These are phyloP conservation scores for Boletus coccyginus DNA, from an alignment of 768 basidiomycete species.

Conservation along the genomic window DNA sequence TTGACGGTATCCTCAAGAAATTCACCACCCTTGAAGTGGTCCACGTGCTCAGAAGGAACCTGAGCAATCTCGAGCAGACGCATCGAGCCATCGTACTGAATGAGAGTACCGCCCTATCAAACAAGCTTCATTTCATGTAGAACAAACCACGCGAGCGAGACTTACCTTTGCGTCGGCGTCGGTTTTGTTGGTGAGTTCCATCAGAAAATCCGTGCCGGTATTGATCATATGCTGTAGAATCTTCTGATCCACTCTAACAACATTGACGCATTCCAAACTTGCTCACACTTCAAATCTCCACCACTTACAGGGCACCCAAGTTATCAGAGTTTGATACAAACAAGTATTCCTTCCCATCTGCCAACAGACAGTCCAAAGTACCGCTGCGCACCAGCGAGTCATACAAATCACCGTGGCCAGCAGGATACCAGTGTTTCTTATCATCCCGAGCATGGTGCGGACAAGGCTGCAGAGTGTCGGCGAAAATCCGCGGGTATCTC, in stretches of 20 bases:
- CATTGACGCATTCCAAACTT: neutral
- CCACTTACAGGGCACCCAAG: constrained; percentile 81
- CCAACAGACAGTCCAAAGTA: constrained; percentile 83
- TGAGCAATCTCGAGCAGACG: constrained; percentile 11
- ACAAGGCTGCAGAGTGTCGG: constrained; percentile 83
- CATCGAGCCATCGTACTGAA: constrained; percentile 65
- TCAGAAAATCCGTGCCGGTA: constrained; percentile 79
- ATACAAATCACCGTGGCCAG: constrained; percentile 96
- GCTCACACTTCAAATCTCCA: constrained; percentile 1
- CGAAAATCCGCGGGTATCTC: constrained; percentile 88
- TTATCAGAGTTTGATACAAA: constrained; percentile 99
- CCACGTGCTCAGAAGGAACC: constrained; percentile 7
- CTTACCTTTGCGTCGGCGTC: constrained; percentile 71
- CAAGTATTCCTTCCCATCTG: constrained; percentile 94
- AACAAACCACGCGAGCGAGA: neutral
- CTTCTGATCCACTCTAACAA: constrained; percentile 66
- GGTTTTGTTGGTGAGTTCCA: constrained; percentile 97
- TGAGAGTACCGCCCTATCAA: constrained; percentile 74
- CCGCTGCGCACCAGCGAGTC: constrained; percentile 90
- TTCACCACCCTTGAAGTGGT: constrained; percentile 34
- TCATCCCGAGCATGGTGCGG: constrained; percentile 76
- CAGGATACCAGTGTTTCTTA: constrained; percentile 95
- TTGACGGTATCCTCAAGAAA: neutral
- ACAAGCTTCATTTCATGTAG: neutral
- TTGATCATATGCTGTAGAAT: constrained; percentile 88